phyloP scores from a whole-genome alignment of 306 rosid species.

The Quercus aquifolioides region DNA sequence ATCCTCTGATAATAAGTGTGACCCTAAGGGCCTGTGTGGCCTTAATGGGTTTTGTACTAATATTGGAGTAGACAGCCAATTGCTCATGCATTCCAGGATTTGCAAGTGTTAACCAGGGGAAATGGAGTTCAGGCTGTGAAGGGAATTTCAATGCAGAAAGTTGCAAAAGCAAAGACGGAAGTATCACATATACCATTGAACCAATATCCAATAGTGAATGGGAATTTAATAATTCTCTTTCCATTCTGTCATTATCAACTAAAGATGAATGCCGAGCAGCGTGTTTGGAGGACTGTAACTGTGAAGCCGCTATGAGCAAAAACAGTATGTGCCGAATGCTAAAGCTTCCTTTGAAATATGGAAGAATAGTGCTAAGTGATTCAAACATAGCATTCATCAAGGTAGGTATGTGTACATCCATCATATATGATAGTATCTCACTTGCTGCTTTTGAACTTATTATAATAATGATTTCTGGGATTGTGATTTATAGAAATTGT shows the following conservation, averaged over 20 bases:
- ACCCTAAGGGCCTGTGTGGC: neutral
- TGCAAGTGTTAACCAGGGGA: neutral
- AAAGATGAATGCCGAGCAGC: slow-evolving; percentile 8
- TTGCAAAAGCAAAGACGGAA: neutral
- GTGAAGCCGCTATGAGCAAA: neutral
- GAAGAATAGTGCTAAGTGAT: neutral
- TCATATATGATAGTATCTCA: neutral
- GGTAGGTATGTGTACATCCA: neutral
- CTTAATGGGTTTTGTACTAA: neutral
- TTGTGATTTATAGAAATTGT: neutral
- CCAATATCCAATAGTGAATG: neutral
- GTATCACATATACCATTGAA: neutral
- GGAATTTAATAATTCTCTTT: neutral
- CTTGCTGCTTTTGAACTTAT: neutral
- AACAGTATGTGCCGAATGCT: slow-evolving; percentile 10
- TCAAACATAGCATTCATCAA: slow-evolving; percentile 13
- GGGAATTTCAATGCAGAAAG: neutral
- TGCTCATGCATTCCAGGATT: neutral
- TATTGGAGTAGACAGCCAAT: neutral
- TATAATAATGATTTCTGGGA: neutral
- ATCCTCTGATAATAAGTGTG: neutral
- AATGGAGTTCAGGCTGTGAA: neutral
- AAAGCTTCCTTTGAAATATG: slow-evolving; percentile 26
- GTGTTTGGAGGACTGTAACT: neutral
- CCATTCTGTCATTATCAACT: neutral